Base-by-base conservation (phyloP, 441 rosid species). In the Populus trichocarpa region DNA sequence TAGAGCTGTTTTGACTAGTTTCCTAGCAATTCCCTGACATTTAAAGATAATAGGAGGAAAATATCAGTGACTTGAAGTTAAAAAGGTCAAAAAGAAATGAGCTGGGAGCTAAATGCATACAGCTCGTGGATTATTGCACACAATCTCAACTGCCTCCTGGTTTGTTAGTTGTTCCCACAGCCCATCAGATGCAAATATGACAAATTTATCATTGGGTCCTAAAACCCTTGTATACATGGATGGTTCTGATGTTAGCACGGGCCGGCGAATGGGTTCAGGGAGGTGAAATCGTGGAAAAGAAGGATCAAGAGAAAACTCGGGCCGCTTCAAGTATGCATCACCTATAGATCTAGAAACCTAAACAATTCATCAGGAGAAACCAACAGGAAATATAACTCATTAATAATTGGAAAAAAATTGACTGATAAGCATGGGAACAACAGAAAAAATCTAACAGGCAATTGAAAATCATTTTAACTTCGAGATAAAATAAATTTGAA, bases 171-270 rank as follows among this genome's bases (percentile, higher is more conserved):
- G 90, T 71, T 94, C 98, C 98, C 98, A 96, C 13, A 96, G 90
- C 35, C 99, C 98, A 83, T 96, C 97, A 16, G 99, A 96, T 59
- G 99, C 99, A 71, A 96, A 94, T 79, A 96, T 94, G 67, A 94
- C 80, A 85, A 94, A 92, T 75, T 85, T 90, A 67, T 96, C 97
- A 14, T 69, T 86, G 59, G 93, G 86, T 75, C 76, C 88, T 65
- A 96, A 73, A 33, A 78, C 87, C 83, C 97, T 89, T 18, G 91
- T 68, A 78, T 67, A 83, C 65, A 91, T 69, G 10, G 90, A 85
- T 35, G 97, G 98, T 69, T 89, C 95, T 73, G 99, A 90, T 76
- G 91, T 82, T 64, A 96, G 85, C 78, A 91, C 96, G 0, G 99
- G 96, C 75, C 92, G 89, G 14, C 87, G 81, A 72, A 94, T 83